Evolutionary conservation across 169 alveolate genomes (phyloP).

Genomic region (Plasmodium relictum): DNA sequence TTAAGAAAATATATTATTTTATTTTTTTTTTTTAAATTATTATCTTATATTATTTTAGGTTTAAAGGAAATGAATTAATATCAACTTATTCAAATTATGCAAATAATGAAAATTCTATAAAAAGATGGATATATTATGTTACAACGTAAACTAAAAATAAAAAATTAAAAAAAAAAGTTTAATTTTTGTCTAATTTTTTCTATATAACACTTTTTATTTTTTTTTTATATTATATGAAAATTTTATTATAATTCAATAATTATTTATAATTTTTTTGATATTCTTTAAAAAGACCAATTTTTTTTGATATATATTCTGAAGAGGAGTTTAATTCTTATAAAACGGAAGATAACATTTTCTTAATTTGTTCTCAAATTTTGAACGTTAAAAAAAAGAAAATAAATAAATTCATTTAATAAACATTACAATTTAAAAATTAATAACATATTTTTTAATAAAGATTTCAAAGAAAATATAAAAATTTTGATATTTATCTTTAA

Average conservation of each 20-base stretch:
- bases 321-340: constrained; percentile 27
- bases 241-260: neutral
- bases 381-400: constrained; percentile 18
- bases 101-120: constrained; percentile 22
- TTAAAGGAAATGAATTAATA: constrained; percentile 37
- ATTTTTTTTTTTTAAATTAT: neutral
- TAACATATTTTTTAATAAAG: neutral
- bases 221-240: neutral
- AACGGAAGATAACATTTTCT: constrained; percentile 35
- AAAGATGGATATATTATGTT: constrained; percentile 58
- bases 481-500: neutral
- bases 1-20: neutral
- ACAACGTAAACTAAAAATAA: constrained; percentile 39
- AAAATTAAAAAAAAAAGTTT: neutral
- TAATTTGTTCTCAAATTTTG: constrained; percentile 60
- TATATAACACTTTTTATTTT: neutral
- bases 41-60: constrained; percentile 2
- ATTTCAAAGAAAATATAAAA: neutral
- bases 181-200: constrained; percentile 5
- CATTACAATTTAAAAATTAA: neutral
- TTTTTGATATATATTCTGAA: constrained; percentile 29
- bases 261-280: constrained; percentile 17
- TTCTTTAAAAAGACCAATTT: constrained; percentile 21
- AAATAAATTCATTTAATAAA: neutral
- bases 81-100: constrained; percentile 49